These are phyloP conservation scores for Xylaria bambusicola DNA, from an alignment of 495 filamentous ascomycete genomes.

Conservation along the genomic window DNA sequence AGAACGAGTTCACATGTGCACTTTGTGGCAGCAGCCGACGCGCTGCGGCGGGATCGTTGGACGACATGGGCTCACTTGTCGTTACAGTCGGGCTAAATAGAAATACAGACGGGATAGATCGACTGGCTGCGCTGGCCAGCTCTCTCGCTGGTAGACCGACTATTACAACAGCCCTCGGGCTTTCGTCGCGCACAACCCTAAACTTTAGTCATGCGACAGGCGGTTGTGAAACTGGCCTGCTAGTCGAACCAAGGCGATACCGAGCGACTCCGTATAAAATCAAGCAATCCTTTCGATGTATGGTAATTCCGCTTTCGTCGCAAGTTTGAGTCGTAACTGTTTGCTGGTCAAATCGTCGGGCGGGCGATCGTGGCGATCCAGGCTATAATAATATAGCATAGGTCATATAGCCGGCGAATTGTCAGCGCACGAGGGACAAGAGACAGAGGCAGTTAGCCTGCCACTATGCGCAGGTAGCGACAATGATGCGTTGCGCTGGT, in stretches of 20 bases:
- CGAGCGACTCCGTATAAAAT: not conserved
- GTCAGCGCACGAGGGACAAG: no score
- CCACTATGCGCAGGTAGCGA: no score
- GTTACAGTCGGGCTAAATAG: not conserved
- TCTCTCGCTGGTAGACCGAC: not conserved
- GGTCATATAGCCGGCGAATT: no score
- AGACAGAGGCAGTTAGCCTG: no score
- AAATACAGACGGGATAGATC: slow-evolving; percentile 29
- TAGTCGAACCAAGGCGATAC: not conserved
- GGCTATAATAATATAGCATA: not conserved
- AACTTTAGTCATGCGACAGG: slow-evolving; percentile 13
- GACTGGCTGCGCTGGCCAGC: not conserved
- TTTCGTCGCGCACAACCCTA: slow-evolving; percentile 14
- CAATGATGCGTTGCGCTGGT: no score
- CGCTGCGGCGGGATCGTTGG: slow-evolving; percentile 55
- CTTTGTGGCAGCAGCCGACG: slow-evolving; percentile 61
- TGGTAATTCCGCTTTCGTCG: not conserved
- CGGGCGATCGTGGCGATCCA: not conserved
- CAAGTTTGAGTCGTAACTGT: not conserved
- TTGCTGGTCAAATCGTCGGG: not conserved
- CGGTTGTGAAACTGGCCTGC: not conserved
- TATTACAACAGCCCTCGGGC: slow-evolving; percentile 13
- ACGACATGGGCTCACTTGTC: slow-evolving; percentile 43
- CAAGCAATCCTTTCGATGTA: not conserved
- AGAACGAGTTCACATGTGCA: slow-evolving; percentile 58